Base-by-base conservation (phyloP, 1,139 yeast genomes). In the Nakaseomyces bracarensis region DNA sequence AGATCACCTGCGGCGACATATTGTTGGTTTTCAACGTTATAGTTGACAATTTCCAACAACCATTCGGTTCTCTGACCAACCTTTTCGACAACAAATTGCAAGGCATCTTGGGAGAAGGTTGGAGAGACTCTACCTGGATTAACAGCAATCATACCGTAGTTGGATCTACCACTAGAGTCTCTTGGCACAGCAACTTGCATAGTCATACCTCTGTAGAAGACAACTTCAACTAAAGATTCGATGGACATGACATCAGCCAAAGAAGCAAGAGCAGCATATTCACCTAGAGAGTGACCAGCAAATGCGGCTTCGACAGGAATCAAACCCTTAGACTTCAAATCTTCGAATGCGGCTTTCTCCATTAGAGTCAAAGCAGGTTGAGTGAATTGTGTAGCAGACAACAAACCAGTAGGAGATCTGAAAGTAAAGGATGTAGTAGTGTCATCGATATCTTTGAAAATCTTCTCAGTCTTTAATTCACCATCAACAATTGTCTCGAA, bases 151-250 rank as follows among this genome's bases (percentile, higher is more conserved):
- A 91, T 91, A 73, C 98, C 97, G 61, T 91, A 91, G 72, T 93
- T 91, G 48, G 98, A 91, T 70, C 98, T 82, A 41, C 99, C 99
- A 41, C 69, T 64, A 46, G 80, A 76, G 68, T 91, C 99, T 70
- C 99, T 81, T 61, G 97, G 97, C 52, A 91, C 99, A 38, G 98
- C 98, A 52, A 91, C 98, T 74, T 91, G 98, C 98, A 91, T 91
- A 39, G 99, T 91, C 98, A 91, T 91, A 76, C 99, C 99, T 74
- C 99, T 81, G 76, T 91, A 93, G 76, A 91, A 91, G 38, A 91
- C 98, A 65, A 91, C 96, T 66, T 91, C 99, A 45, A 91, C 98
- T 57, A 91, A 75, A 8, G 95, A 83, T 70, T 93, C 98, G 59
- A 93, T 89, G 44, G 98, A 96, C 97, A 91, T 89, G 46, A 93